Evolutionary conservation across 2,329 filamentous ascomycete species (phyloP).

Genomic region (Aspergillus latus): DNA sequence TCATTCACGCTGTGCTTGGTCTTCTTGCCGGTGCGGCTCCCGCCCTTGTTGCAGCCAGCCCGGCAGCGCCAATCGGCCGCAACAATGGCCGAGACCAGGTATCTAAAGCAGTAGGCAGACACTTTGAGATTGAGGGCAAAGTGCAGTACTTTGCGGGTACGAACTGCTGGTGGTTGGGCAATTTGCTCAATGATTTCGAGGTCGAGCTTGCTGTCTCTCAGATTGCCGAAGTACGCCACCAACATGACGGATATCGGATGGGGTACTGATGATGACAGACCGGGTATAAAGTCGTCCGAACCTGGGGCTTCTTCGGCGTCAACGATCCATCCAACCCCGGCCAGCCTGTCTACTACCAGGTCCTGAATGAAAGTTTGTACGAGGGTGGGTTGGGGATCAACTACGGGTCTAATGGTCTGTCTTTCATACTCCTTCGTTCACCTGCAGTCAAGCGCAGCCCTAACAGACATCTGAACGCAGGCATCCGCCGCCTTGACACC

Average conservation of each 20-base stretch:
- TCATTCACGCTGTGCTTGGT: background rate
- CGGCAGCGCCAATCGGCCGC: background rate
- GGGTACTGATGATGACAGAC: background rate
- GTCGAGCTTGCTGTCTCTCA: constrained; percentile 7
- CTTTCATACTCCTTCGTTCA: too few species aligned
- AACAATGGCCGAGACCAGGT: background rate
- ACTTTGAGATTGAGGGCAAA: constrained; percentile 11
- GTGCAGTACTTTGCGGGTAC: constrained; percentile 12
- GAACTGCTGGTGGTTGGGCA: constrained; percentile 10
- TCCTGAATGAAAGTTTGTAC: constrained; percentile 6
- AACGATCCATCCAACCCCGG: constrained; percentile 7
- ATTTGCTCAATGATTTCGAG: constrained; percentile 2
- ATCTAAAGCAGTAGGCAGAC: background rate
- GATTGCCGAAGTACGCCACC: constrained; percentile 2
- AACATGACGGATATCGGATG: too few species aligned
- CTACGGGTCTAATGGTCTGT: constrained; percentile 6
- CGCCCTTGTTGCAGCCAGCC: background rate
- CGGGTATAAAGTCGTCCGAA: constrained; percentile 10
- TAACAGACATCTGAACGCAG: background rate
- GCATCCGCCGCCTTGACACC: constrained; percentile 58
- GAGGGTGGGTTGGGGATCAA: constrained; percentile 7
- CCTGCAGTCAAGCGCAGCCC: too few species aligned
- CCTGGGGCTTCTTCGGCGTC: constrained; percentile 10
- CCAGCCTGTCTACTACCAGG: constrained; percentile 5
- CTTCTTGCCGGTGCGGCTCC: background rate